Conservation (phyloP, 1,139 yeast genomes). For the Debaryomyces robertsiae region DNA sequence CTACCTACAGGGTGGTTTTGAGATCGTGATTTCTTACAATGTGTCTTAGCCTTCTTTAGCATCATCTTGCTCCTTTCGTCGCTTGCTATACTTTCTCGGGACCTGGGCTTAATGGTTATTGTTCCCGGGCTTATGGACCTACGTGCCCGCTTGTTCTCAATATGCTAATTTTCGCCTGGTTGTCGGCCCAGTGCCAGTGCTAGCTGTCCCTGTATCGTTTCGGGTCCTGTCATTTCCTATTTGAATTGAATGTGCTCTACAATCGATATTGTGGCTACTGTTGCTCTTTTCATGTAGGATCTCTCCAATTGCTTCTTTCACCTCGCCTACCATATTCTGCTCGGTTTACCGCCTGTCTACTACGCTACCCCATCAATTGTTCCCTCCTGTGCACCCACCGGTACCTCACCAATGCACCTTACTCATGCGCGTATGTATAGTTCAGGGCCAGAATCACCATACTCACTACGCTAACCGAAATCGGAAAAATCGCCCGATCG, state of each 20-base stretch:
- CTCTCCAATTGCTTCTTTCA: too few relatives aligned
- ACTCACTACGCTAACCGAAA: background rate
- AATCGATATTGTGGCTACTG: too few relatives aligned
- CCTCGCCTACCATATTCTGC: background rate
- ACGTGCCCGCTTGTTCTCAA: too few relatives aligned
- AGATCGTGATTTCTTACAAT: background rate
- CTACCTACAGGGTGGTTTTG: conserved; percentile 52
- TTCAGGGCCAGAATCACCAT: conserved; percentile 1
- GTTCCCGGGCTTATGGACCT: too few relatives aligned
- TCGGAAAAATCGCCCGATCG: background rate
- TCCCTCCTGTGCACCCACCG: too few relatives aligned
- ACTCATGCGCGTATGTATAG: conserved; percentile 1
- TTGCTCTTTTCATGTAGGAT: too few relatives aligned
- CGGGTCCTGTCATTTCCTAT: background rate
- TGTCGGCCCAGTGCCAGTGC: background rate
- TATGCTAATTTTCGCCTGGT: too few relatives aligned
- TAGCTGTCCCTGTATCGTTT: background rate
- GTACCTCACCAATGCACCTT: conserved; percentile 11
- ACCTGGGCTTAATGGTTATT: background rate
- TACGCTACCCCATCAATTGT: background rate
- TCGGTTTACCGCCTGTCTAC: conserved; percentile 5
- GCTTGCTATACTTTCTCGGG: background rate
- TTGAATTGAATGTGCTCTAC: background rate
- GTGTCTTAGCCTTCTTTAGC: background rate
- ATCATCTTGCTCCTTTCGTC: background rate